Conservation (phyloP, 2,329 filamentous ascomycete species). For the Fusarium sp. region DNA sequence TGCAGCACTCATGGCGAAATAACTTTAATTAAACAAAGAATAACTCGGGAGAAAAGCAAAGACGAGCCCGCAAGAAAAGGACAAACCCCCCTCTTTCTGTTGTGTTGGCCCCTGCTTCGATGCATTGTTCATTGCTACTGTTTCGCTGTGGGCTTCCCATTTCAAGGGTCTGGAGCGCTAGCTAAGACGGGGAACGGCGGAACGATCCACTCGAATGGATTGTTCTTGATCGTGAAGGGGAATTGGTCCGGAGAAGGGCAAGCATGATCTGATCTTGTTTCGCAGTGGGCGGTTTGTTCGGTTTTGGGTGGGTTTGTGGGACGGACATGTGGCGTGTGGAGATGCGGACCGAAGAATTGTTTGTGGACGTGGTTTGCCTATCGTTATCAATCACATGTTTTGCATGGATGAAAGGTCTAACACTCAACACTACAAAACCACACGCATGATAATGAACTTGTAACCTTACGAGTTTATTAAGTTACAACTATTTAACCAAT, state of each 20-base stretch:
- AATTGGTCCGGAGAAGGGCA: slow-evolving; percentile 2
- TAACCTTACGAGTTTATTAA: too few relatives aligned
- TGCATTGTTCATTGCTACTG: background rate
- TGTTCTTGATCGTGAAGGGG: background rate
- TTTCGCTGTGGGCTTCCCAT: background rate
- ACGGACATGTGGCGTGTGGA: background rate
- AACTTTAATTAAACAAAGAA: fast-evolving
- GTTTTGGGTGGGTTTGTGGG: background rate
- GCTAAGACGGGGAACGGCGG: slow-evolving; percentile 15
- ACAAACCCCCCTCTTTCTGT: background rate
- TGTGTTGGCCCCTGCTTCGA: slow-evolving; percentile 15
- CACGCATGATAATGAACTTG: too few relatives aligned
- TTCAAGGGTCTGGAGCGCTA: slow-evolving; percentile 16
- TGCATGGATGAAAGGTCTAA: too few relatives aligned
- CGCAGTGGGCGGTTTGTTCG: background rate
- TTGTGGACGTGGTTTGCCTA: background rate
- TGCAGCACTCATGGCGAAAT: slow-evolving; percentile 13
- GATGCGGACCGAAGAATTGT: background rate
- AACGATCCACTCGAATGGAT: slow-evolving; percentile 4
- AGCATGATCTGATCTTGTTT: slow-evolving; percentile 2
- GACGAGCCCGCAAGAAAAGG: background rate
- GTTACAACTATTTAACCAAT: too few relatives aligned
- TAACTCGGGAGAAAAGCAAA: background rate
- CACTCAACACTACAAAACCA: too few relatives aligned
- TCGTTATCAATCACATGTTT: background rate